Evolutionary conservation across 345 rosid species (phyloP).

Genomic region (Erucastrum elatum): DNA sequence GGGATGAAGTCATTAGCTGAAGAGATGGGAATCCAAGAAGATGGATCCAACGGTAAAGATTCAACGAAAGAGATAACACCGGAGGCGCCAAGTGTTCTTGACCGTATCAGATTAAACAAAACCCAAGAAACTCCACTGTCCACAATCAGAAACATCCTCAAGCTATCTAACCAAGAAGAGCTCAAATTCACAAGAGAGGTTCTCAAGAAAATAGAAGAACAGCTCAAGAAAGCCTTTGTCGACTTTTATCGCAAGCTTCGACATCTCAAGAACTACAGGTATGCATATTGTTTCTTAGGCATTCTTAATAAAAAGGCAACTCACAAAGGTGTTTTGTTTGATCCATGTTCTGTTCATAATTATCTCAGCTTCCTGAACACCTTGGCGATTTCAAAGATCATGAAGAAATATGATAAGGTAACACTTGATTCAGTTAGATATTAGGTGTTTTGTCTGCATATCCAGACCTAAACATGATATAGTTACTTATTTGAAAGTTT

Average conservation of each 20-base stretch:
- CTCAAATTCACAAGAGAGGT: slow-evolving; percentile 44
- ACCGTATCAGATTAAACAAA: slow-evolving; percentile 54
- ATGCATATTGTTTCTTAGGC: slow-evolving; percentile 18
- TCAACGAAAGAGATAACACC: slow-evolving; percentile 10
- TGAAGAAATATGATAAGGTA: slow-evolving; percentile 63
- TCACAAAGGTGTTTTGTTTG: neutral
- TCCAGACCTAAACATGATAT: too few species aligned
- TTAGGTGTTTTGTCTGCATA: too few species aligned
- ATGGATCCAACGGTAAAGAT: slow-evolving; percentile 17
- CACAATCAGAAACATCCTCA: slow-evolving; percentile 54
- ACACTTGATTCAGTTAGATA: neutral
- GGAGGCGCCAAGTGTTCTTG: slow-evolving; percentile 46
- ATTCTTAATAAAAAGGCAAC: neutral
- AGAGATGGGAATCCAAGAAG: slow-evolving; percentile 18
- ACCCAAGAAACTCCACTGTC: slow-evolving; percentile 57
- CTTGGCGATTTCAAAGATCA: slow-evolving; percentile 46
- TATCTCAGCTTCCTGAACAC: slow-evolving; percentile 46
- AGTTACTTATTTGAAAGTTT: too few species aligned
- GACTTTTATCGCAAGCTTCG: slow-evolving; percentile 47
- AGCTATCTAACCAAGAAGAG: slow-evolving; percentile 45
- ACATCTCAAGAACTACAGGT: slow-evolving; percentile 51
- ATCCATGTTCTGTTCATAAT: neutral
- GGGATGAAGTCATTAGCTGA: slow-evolving; percentile 33
- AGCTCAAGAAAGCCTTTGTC: slow-evolving; percentile 39
- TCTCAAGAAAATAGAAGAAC: slow-evolving; percentile 46